Evolutionary conservation across 805 yeast species (phyloP), one percentile per base, ranked within the genome.

Genomic region (Isabelozyma rhagii): DNA sequence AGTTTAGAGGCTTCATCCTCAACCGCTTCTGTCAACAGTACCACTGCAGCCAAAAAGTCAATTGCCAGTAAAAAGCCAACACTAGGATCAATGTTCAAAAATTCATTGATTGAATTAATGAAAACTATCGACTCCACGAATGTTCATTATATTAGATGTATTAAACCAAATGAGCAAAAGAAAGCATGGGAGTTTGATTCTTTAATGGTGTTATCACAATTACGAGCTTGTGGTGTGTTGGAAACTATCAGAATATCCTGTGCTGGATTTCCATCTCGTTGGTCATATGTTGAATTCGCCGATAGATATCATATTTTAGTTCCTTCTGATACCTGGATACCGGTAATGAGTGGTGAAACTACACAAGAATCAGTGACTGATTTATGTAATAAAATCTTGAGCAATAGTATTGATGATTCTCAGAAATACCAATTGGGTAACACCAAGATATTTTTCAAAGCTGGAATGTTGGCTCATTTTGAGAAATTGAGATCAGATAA

Each of bases 181-280:
- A 85, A 83, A 53, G 97, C 98, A 1, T 93, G 99, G 98, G 87
- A 85, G 66, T 93, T 93, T 69, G 96, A 91, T 62, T 90, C 96
- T 13, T 79, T 91, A 41, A 92, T 93, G 97, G 98, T 93, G 11
- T 77, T 94, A 52, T 86, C 96, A 5, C 99, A 93, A 69, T 78
- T 93, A 54, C 82, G 99, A 66, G 99, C 99, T 5, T 93, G 99
- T 77, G 99, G 99, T 86, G 98, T 93, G 44, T 77, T 93, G 58
- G 99, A 94, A 67, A 94, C 99, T 1, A 93, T 93, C 63, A 78
- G 97, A 62, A 93, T 93, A 44, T 92, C 97, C 1, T 92, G 97
- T 72, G 97, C 97, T 46, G 99, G 99, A 40, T 93, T 92, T 79
- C 99, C 99, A 14, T 87, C 97, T 0, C 80, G 97, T 64, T 90